Conservation (phyloP, 805 yeast species). For the Sugiyamaella marilandica region DNA sequence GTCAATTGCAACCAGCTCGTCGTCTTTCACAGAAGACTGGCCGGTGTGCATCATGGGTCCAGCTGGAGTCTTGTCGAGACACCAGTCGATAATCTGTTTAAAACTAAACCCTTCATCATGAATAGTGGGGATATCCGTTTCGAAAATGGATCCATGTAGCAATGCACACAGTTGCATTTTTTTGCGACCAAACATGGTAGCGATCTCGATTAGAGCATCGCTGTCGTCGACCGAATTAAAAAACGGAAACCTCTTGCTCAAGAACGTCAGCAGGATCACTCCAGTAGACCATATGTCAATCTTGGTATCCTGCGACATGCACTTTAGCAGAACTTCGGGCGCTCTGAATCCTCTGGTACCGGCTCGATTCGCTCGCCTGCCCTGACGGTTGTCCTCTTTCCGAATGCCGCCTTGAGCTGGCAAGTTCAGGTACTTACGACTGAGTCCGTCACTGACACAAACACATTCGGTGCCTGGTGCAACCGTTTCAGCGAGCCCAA, state of each 20-base stretch:
- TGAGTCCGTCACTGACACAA: slow-evolving; percentile 15
- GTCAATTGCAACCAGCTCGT: slow-evolving; percentile 29
- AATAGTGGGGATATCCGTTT: slow-evolving; percentile 53
- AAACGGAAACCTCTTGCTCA: slow-evolving; percentile 81
- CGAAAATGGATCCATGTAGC: slow-evolving; percentile 85
- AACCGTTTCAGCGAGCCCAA: slow-evolving; percentile 80
- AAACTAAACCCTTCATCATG: slow-evolving; percentile 40
- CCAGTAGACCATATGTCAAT: slow-evolving; percentile 94
- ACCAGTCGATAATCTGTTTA: slow-evolving; percentile 39
- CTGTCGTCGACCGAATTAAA: slow-evolving; percentile 91
- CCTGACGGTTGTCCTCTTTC: slow-evolving; percentile 81
- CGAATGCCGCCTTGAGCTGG: slow-evolving; percentile 60
- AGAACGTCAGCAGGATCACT: slow-evolving; percentile 71
- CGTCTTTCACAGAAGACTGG: neutral
- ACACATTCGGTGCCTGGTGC: slow-evolving; percentile 17
- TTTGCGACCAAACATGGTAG: slow-evolving; percentile 71
- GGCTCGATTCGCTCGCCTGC: slow-evolving; percentile 92
- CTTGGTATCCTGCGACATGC: slow-evolving; percentile 74
- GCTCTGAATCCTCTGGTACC: slow-evolving; percentile 95
- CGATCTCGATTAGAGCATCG: slow-evolving; percentile 83
- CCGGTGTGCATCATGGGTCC: neutral
- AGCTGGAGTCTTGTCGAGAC: slow-evolving; percentile 6
- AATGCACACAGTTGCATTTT: slow-evolving; percentile 72
- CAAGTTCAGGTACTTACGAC: slow-evolving; percentile 12
- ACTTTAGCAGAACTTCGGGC: slow-evolving; percentile 85